Evolutionary conservation across 1,284 basidiomycete species (phyloP).

Genomic region (Marasmius sp.): DNA sequence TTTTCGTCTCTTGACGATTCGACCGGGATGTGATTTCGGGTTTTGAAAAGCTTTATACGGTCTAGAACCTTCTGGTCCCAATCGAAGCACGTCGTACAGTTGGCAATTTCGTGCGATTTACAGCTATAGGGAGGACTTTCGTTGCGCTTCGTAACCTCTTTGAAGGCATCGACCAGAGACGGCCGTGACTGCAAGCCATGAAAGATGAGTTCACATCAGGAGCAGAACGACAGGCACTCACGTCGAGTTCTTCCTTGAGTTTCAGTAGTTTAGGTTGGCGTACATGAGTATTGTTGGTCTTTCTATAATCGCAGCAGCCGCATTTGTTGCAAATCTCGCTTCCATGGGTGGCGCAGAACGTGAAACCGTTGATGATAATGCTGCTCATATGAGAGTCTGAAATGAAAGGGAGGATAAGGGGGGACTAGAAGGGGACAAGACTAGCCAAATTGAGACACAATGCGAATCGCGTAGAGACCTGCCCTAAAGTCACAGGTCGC

Average conservation of each 20-base stretch:
- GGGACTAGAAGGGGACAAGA: not conserved
- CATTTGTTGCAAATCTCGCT: slow-evolving; percentile 26
- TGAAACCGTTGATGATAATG: slow-evolving; percentile 17
- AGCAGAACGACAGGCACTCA: too few relatives aligned
- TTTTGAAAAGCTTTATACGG: not conserved
- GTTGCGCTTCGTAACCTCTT: slow-evolving; percentile 22
- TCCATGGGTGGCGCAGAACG: slow-evolving; percentile 33
- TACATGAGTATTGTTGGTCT: slow-evolving; percentile 30
- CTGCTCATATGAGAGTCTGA: not conserved
- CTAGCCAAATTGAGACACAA: not conserved
- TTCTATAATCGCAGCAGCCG: slow-evolving; percentile 31
- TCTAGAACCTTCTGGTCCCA: slow-evolving; percentile 22
- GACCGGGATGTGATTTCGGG: not conserved
- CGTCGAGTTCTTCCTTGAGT: not conserved
- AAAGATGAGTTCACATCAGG: too few relatives aligned
- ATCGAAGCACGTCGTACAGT: slow-evolving; percentile 31
- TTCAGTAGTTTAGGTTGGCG: too few relatives aligned
- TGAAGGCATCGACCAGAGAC: slow-evolving; percentile 21
- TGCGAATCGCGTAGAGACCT: slow-evolving; percentile 1
- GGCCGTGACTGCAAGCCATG: slow-evolving; percentile 4
- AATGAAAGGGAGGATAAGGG: too few relatives aligned
- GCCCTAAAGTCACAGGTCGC: slow-evolving; percentile 6
- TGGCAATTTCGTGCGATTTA: slow-evolving; percentile 22
- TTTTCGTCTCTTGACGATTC: not conserved
- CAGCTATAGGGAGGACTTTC: slow-evolving; percentile 22